A percentile compares a stretch with the other conserved stretches of the same genome.
Conservation (phyloP, 805 yeast species). For the Cyberlindnera mrakii region DNA sequence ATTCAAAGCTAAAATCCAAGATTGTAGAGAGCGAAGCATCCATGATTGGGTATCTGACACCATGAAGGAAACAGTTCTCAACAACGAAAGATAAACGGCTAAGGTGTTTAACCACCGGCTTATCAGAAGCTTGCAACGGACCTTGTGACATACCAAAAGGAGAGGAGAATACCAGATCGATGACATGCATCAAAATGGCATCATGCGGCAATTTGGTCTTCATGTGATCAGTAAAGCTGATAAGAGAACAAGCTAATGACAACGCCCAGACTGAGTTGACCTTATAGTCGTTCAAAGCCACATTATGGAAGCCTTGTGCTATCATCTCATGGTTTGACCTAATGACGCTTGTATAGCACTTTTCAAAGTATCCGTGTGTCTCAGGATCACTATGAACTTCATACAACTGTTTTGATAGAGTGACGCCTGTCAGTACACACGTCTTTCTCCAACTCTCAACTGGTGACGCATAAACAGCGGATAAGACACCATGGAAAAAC, state of each 20-base stretch:
- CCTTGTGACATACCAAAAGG: conserved; percentile 14
- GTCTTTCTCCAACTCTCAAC: conserved; percentile 36
- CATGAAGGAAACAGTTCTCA: conserved; percentile 29
- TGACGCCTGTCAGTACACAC: conserved; percentile 37
- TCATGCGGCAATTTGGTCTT: conserved; percentile 17
- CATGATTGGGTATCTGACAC: conserved; percentile 12
- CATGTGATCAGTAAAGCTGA: conserved; percentile 12
- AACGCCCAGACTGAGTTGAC: conserved; percentile 12
- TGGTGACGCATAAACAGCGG: conserved; percentile 29
- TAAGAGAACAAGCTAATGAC: conserved; percentile 16
- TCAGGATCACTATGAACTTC: conserved; percentile 26
- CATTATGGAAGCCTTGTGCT: conserved; percentile 2
- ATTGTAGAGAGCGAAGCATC: conserved; percentile 12
- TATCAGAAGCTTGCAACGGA: conserved; percentile 1
- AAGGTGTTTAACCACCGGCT: conserved; percentile 43
- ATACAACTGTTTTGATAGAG: conserved; percentile 28
- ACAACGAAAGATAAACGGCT: conserved; percentile 42
- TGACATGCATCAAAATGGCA: conserved; percentile 10
- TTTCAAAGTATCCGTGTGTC: conserved; percentile 29
- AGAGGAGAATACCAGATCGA: conserved; percentile 18
- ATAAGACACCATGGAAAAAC: conserved; percentile 31
- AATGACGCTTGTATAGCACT: conserved; percentile 28
- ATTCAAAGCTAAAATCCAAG: conserved; percentile 7
- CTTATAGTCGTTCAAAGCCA: conserved; percentile 18
- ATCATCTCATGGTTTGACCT: conserved; percentile 28